phyloP scores from a whole-genome alignment of 768 basidiomycete genomes.

The Harrya chromipes region DNA sequence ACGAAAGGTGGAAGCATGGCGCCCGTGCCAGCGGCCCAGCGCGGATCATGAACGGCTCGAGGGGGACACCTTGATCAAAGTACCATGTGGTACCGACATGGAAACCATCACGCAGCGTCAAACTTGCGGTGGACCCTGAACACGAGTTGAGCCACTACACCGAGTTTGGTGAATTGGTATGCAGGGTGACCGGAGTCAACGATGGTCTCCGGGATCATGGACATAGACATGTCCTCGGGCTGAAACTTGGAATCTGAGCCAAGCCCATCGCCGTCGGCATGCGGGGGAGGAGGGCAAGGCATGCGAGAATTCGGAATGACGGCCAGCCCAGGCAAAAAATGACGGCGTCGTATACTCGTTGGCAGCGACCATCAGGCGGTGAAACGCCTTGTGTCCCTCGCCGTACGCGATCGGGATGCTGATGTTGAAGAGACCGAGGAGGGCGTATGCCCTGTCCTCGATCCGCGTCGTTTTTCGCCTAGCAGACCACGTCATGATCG shows the following conservation, averaged over 20 bases:
- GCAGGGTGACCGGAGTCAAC: too few species aligned
- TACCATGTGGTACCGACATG: slow-evolving; percentile 6
- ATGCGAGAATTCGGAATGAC: slow-evolving; percentile 4
- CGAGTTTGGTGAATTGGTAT: too few species aligned
- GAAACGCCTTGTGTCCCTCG: slow-evolving; percentile 9
- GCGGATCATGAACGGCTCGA: slow-evolving; percentile 1
- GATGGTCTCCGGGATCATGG: too few species aligned
- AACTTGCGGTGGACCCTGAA: slow-evolving; percentile 3
- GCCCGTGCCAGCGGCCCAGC: slow-evolving; percentile 9
- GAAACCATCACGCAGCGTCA: slow-evolving; percentile 1
- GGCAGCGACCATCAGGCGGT: slow-evolving; percentile 11
- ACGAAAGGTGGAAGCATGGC: background rate
- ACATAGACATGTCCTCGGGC: too few species aligned
- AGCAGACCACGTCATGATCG: slow-evolving; percentile 10
- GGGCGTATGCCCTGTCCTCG: slow-evolving; percentile 8
- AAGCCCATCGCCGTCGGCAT: background rate
- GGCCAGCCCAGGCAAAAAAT: slow-evolving; percentile 15
- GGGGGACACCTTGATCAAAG: slow-evolving; percentile 1
- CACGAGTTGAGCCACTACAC: too few species aligned
- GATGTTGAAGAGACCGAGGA: slow-evolving; percentile 10
- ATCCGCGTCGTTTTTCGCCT: slow-evolving; percentile 8
- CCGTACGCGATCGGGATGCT: slow-evolving; percentile 12
- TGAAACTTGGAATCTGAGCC: too few species aligned
- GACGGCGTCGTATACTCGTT: slow-evolving; percentile 3
- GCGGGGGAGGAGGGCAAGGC: slow-evolving; percentile 11